Base-by-base conservation (phyloP, 805 yeast species). In the Allodekkera sacchari region DNA sequence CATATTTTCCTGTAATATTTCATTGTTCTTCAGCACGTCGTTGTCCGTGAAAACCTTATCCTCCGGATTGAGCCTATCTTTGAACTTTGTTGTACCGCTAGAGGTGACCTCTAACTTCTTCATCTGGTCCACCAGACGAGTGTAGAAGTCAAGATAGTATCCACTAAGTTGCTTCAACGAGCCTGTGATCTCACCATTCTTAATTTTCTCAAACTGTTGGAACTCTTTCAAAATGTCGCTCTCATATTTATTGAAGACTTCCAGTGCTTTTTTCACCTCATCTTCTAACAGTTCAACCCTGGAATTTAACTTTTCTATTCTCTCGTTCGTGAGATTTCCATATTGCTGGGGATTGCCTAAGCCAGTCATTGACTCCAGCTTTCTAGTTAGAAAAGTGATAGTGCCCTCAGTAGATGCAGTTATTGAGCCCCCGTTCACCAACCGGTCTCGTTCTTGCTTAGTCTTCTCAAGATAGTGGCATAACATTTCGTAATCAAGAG, bases 401-500 rank as follows among this genome's bases (percentile, higher is more conserved):
- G 57, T 53, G 8, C 61, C 61, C 28, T 59, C 64, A 1, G 62
- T 45, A 1, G 61, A 38, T 3, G 59, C 38, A 1, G 57, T 51
- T n/a, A 57, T 39, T 8, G 60, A 48, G 1, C 63, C 62, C 4
- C 62, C 62, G 32, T 48, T 49, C 31, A 54, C 36, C 16, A 58
- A 28, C 33, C 49, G 32, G 4, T 52, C 50, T 43, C 76, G 74
- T 43, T 89, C 97, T 24, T 61, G 60, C 30, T 71, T 66, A 0
- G 94, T 76, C 47, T 83, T 81, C 25, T 67, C 65, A 34, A 87
- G 61, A 57, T 89, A 89, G 33, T 82, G 94, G 24, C 74, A 71
- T 27, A 89, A 63, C 31, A 83, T 94, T 50, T 92, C 96, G 48
- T 80, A 78, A 53, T 89, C 98, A 18, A 89, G 71, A 45, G 83